phyloP scores from a whole-genome alignment of 1,139 yeast species.

The Meyerozyma athensensis region DNA sequence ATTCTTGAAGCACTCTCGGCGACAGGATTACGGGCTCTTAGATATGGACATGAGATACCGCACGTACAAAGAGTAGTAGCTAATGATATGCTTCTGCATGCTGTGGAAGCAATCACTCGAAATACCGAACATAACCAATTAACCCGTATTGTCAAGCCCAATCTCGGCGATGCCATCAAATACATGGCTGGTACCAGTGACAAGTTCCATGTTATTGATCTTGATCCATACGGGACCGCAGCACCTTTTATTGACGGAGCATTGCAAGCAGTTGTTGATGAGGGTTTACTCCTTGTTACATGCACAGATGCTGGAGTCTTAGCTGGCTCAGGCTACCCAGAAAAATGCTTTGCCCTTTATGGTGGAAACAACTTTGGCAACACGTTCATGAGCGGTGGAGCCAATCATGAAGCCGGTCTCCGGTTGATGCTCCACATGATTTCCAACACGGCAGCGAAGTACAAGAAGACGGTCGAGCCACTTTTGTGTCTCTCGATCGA shows the following conservation, averaged over 20 bases:
- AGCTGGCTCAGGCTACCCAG: slow-evolving; percentile 96
- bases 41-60: slow-evolving; percentile 90
- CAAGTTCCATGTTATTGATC: slow-evolving; percentile 77
- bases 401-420: slow-evolving; percentile 90
- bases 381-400: slow-evolving; percentile 68
- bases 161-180: slow-evolving; percentile 84
- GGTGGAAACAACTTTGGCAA: slow-evolving; percentile 74
- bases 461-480: slow-evolving; percentile 85
- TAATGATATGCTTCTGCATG: slow-evolving; percentile 80
- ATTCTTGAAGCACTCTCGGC: slow-evolving; percentile 91
- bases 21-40: slow-evolving; percentile 87
- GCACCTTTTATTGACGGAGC: slow-evolving; percentile 93
- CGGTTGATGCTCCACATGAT: slow-evolving; percentile 76
- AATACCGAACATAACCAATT: slow-evolving; percentile 68
- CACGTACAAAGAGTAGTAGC: slow-evolving; percentile 70
- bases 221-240: slow-evolving; percentile 97
- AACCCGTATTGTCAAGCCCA: slow-evolving; percentile 48
- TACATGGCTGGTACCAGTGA: slow-evolving; percentile 56
- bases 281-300: slow-evolving; percentile 81
- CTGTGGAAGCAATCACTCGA: slow-evolving; percentile 74
- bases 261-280: slow-evolving; percentile 71
- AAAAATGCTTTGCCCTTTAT: slow-evolving; percentile 88
- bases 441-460: slow-evolving; percentile 81
- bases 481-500: slow-evolving; percentile 80
- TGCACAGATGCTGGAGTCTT: slow-evolving; percentile 95